Evolutionary conservation across 495 filamentous ascomycete species (phyloP).

Genomic region (Chaetomium cochliodes): DNA sequence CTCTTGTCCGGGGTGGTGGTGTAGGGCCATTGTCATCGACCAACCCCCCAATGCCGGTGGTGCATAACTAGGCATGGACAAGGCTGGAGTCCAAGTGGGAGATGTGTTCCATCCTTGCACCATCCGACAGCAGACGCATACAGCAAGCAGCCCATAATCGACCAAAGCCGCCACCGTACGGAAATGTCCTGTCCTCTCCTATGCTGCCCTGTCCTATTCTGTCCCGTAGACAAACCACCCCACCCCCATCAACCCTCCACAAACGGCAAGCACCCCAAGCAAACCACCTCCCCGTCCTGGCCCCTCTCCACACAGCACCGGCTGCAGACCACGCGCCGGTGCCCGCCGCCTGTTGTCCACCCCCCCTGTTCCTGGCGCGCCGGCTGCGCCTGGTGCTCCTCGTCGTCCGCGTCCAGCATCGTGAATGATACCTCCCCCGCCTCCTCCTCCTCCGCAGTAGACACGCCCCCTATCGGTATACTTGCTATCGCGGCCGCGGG

Average conservation of each 20-base stretch:
- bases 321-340: conserved; percentile 46
- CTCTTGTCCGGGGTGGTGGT: no score
- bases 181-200: no score
- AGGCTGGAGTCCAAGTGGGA: no score
- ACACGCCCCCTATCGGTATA: neutral
- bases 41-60: no score
- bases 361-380: neutral
- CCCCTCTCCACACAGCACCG: conserved; percentile 49
- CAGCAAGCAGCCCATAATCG: no score
- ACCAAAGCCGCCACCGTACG: no score
- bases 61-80: no score
- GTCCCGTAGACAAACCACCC: no score
- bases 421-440: conserved; percentile 36
- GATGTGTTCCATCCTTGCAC: no score
- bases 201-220: no score
- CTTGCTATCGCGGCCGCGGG: neutral
- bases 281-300: conserved; percentile 47
- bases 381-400: neutral
- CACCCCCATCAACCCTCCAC: conserved; percentile 47
- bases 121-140: no score
- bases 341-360: conserved; percentile 38
- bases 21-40: no score
- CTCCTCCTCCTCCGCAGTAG: conserved; percentile 3
- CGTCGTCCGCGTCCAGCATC: conserved; percentile 42
- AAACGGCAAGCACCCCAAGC: conserved; percentile 45